These are phyloP conservation scores for Colletotrichum chrysophilum DNA, from an alignment of 2,329 filamentous ascomycete species.

Conservation along the genomic window DNA sequence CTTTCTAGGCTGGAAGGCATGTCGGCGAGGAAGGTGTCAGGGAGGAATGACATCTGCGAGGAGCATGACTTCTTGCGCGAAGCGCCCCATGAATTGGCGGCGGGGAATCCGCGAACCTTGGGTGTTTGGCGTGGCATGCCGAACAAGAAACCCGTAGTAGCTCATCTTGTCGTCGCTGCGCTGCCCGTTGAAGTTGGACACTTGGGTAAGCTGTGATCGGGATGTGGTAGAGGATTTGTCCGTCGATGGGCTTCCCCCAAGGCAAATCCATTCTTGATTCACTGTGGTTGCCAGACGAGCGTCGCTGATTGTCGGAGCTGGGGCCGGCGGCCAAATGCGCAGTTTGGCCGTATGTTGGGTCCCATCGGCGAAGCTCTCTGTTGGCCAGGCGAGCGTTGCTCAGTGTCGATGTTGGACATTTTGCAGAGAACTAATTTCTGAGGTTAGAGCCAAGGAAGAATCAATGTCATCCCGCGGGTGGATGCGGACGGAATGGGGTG, in stretches of 20 bases:
- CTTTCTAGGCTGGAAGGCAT: background rate
- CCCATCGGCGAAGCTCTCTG: background rate
- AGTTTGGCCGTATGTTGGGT: background rate
- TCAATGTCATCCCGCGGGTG: background rate
- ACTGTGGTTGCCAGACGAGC: too few species aligned
- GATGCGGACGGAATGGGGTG: background rate
- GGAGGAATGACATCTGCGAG: rapidly evolving
- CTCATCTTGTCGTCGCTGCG: background rate
- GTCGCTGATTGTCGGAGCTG: too few species aligned
- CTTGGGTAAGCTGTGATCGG: background rate
- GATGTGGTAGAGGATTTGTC: background rate
- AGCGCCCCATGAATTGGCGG: background rate
- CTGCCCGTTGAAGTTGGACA: background rate
- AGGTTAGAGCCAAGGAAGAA: background rate
- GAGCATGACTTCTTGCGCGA: background rate
- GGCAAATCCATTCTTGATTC: too few species aligned
- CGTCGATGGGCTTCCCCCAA: background rate
- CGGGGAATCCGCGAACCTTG: background rate
- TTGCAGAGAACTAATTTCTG: background rate
- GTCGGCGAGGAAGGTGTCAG: background rate
- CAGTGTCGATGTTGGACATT: rapidly evolving
- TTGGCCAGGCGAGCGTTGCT: background rate
- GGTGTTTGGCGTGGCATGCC: too few species aligned
- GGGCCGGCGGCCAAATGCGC: background rate
- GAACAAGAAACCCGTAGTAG: too few species aligned